These are phyloP conservation scores for Cryphonectria parasitica DNA, from an alignment of 2,329 filamentous ascomycete species.

Conservation along the genomic window DNA sequence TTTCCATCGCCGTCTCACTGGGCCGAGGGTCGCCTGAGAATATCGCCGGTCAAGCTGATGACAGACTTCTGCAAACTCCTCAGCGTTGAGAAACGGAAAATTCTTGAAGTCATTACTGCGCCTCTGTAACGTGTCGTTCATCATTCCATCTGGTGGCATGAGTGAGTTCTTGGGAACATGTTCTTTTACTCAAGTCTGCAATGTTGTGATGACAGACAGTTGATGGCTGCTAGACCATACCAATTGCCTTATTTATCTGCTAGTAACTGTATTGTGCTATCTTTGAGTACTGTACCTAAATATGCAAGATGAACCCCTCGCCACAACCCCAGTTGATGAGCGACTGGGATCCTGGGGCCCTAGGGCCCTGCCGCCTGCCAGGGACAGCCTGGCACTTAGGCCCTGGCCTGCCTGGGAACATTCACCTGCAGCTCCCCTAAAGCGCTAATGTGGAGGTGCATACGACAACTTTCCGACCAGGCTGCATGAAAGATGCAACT, in stretches of 20 bases:
- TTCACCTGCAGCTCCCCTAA: background rate
- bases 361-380: constrained; percentile 2
- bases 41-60: constrained; percentile 64
- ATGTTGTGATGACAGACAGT: background rate
- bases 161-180: background rate
- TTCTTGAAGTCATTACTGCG: constrained; percentile 46
- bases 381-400: constrained; percentile 11
- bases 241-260: background rate
- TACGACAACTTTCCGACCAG: background rate
- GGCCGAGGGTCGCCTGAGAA: constrained; percentile 60
- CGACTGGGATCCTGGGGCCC: background rate
- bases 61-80: constrained; percentile 69
- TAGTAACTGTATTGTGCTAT: background rate
- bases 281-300: no score
- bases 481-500: background rate
- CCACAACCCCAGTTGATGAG: background rate
- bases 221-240: background rate
- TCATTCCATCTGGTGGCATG: background rate
- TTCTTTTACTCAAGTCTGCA: background rate
- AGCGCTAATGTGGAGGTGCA: background rate
- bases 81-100: constrained; percentile 64
- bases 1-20: constrained; percentile 58
- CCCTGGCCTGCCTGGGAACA: background rate
- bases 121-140: constrained; percentile 10
- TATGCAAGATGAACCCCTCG: background rate